Base-by-base conservation (phyloP, 768 basidiomycete genomes). In the Leccinum imitatum region DNA sequence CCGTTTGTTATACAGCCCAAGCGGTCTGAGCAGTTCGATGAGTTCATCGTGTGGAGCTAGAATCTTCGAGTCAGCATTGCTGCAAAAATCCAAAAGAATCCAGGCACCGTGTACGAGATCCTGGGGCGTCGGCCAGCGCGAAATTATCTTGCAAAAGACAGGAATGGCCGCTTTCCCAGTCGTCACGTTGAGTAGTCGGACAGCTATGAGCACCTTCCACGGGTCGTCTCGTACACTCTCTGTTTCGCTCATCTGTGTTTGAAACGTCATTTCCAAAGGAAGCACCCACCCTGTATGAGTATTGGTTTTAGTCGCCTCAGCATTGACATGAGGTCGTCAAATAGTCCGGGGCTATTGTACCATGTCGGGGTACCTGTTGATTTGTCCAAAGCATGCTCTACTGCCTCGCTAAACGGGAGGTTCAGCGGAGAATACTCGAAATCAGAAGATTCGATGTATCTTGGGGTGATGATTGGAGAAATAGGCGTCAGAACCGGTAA, bases 181-280 rank as follows among this genome's bases (percentile, higher is more conserved):
- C 0, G 90, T 90, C 67, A 87, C 86, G 67, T 92, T 91, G 19
- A 91, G 80, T 6, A 91, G 75, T 37, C 81, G 85, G 6, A 83
- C 84, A 1, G 85, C 86, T 19, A 91, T 77, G 7, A 91, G 76
- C 37, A 91, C 70, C 69, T 84, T 88, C 87, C 89, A 91, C 6
- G 87, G 85, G 63, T 86, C 79, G 19, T 79, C 70, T 0, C 80
- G 76, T 23, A 89, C 74, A 50, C 66, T 68, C 65, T 87, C 85
- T 87, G 57, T 23, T 19, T 13, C 0, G 2, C 11, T 48, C 41
- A 37, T 50, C 10, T 5, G 37, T 4, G 23, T 2, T 25, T 6
- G 23, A 19, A 44, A 35, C 0, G 17, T 11, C 5, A 19, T 0
- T 10, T 11, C 27, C 25, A 14, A 33, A 15, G 14, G 54, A 52